Evolutionary conservation across 2,329 filamentous ascomycete genomes (phyloP).

Genomic region (Penicillium verrucosum): DNA sequence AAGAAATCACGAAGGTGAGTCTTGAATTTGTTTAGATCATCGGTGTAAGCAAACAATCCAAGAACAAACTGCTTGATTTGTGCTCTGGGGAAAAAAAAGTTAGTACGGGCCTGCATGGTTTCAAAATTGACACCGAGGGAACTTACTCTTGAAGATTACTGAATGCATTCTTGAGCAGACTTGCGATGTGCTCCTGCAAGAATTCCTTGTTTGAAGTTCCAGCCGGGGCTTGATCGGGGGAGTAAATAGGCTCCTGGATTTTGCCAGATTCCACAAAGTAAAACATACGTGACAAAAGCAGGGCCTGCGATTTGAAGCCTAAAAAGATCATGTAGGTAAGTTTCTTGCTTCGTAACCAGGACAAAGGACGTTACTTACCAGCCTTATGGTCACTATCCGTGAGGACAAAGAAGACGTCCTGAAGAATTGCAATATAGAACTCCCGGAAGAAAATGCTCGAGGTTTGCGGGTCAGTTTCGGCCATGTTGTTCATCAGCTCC

Average conservation of each 20-base stretch:
- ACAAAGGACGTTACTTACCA: slow-evolving; percentile 42
- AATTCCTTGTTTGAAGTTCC: slow-evolving; percentile 91
- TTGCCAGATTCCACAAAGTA: slow-evolving; percentile 89
- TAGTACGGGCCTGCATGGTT: slow-evolving; percentile 4
- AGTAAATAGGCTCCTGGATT: slow-evolving; percentile 89
- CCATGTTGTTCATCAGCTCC: slow-evolving; percentile 96
- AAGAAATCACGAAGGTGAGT: slow-evolving; percentile 94
- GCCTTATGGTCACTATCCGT: slow-evolving; percentile 98
- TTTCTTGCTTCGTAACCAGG: neutral
- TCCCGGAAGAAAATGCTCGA: slow-evolving; percentile 96
- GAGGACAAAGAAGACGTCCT: slow-evolving; percentile 97
- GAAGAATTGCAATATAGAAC: slow-evolving; percentile 91
- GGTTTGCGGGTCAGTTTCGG: slow-evolving; percentile 80
- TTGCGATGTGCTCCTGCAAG: slow-evolving; percentile 80
- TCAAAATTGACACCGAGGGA: neutral
- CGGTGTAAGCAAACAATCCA: slow-evolving; percentile 82
- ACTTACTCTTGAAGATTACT: slow-evolving; percentile 83
- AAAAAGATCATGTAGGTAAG: neutral
- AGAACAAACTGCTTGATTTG: slow-evolving; percentile 92
- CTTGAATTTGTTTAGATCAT: slow-evolving; percentile 90
- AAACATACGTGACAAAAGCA: slow-evolving; percentile 92
- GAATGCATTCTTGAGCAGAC: slow-evolving; percentile 83
- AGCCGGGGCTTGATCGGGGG: slow-evolving; percentile 72
- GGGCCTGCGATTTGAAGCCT: slow-evolving; percentile 94
- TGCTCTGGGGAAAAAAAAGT: slow-evolving; percentile 49